Conservation (phyloP, 108 stramenopile genomes). For the Mediolabrus comicus region DNA sequence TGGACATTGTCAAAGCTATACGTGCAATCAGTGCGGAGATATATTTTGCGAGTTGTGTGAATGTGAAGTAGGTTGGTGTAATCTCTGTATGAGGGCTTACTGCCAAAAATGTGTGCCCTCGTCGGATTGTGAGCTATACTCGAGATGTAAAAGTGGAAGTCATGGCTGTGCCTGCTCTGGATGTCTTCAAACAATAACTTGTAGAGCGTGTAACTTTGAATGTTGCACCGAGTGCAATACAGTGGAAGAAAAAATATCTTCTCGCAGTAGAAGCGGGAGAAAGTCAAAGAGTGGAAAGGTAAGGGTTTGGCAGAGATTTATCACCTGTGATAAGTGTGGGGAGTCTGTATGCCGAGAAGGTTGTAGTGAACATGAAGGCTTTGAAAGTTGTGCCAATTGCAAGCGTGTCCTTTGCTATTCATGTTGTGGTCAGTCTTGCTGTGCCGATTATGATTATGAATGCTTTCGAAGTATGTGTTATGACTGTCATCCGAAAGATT, state of each 20-base stretch:
- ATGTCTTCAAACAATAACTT: not conserved
- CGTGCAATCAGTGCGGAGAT: not conserved
- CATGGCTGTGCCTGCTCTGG: not conserved
- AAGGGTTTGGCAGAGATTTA: no score
- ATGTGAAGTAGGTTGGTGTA: not conserved
- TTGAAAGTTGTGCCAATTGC: not conserved
- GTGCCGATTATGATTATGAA: not conserved
- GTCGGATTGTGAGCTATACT: not conserved
- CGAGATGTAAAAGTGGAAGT: not conserved
- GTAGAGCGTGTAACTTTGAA: not conserved
- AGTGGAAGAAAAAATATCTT: no score
- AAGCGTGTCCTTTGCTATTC: not conserved
- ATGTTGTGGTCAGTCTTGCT: not conserved
- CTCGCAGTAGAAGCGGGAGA: no score
- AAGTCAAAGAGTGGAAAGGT: no score
- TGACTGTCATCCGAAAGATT: not conserved
- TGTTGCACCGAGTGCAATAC: not conserved
- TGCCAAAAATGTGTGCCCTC: not conserved
- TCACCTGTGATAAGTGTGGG: not conserved
- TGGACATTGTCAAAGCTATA: not conserved
- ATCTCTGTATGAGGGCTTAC: not conserved
- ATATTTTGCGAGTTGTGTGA: not conserved
- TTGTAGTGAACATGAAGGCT: not conserved
- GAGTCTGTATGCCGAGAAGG: not conserved
- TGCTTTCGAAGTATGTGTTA: not conserved